phyloP scores from a whole-genome alignment of 305 asterid species.

The Fraxinus velutina region DNA sequence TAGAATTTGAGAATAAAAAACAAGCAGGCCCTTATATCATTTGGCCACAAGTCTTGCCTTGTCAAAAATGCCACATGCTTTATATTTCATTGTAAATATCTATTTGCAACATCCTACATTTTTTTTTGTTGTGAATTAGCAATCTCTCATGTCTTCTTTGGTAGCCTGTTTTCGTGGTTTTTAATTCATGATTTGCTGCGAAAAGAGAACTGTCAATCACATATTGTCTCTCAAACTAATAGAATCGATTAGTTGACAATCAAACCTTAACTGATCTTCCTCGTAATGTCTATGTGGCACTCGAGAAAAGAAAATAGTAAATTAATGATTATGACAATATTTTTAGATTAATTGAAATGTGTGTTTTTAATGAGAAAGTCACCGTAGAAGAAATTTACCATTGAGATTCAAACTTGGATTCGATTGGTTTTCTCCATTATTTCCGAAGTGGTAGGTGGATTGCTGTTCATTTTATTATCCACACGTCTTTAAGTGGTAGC shows the following conservation, averaged over 20 bases:
- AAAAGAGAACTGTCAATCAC: too few relatives aligned
- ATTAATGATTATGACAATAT: neutral
- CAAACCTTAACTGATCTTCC: neutral
- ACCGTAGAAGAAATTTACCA: neutral
- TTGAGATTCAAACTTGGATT: neutral
- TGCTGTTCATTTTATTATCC: neutral
- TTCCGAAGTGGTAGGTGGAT: neutral
- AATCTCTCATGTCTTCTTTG: neutral
- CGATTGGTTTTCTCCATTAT: too few relatives aligned
- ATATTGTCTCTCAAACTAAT: neutral
- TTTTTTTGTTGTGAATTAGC: neutral
- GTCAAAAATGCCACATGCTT: neutral
- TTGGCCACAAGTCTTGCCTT: too few relatives aligned
- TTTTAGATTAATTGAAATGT: neutral
- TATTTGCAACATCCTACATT: too few relatives aligned
- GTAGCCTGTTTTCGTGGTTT: too few relatives aligned
- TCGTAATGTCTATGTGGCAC: neutral
- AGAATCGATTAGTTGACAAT: neutral
- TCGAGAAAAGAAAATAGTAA: too few relatives aligned
- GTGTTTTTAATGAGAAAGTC: neutral
- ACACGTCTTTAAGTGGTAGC: neutral
- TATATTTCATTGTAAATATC: too few relatives aligned
- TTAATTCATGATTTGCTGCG: too few relatives aligned
- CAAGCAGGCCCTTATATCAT: too few relatives aligned
- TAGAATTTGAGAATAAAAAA: too few relatives aligned